Evolutionary conservation across 306 rosid species (phyloP), one percentile per base, ranked within the genome.

Genomic region (Acacia melanoxylon): DNA sequence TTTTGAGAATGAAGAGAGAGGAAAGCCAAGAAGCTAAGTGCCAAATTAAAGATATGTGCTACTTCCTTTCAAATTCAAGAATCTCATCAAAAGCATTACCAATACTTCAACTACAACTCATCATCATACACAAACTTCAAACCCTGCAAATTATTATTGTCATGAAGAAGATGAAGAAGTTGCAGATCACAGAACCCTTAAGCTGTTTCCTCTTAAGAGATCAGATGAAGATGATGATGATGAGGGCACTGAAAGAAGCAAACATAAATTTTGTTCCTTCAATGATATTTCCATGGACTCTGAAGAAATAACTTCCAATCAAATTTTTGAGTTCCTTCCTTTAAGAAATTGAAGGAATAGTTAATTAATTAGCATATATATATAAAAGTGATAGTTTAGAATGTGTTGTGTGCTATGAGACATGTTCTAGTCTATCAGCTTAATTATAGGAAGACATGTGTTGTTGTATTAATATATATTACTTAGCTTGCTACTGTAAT

Each of bases 301-400:
- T 63, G 85, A 85, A 48, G 85, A 85, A 13, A 46, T 81, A 48
- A 45, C 42, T 49, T 56, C 77, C 41, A 85, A 74, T 68, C 83
- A 76, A 79, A 90, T 79, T 83, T 86, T 81, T 84, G 91, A 88
- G 83, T 86, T 92, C 89, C 90, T 89, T 69, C 91, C 92, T 59
- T 76, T 85, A 67, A 86, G 87, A 81, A 65, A 85, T 44, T 85
- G 76, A 85, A 29, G 14, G 61, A 42, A 56, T 8, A 19, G 17
- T 48, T 48, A 48, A 6, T 37, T 56, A 35, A 15, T 40, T 71
- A 7, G 40, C 67, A 10, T 61, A 24, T 61, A 24, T 61, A 49
- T 49, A 2, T 1, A 9, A 25, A 61, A 59, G 27, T 56, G 63
- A 20, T 20, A 58, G 27, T 58, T 58, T 58, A 58, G 63, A 49